Evolutionary conservation across 2,329 filamentous ascomycete genomes (phyloP).

Genomic region (Nannizziopsis barbatae): DNA sequence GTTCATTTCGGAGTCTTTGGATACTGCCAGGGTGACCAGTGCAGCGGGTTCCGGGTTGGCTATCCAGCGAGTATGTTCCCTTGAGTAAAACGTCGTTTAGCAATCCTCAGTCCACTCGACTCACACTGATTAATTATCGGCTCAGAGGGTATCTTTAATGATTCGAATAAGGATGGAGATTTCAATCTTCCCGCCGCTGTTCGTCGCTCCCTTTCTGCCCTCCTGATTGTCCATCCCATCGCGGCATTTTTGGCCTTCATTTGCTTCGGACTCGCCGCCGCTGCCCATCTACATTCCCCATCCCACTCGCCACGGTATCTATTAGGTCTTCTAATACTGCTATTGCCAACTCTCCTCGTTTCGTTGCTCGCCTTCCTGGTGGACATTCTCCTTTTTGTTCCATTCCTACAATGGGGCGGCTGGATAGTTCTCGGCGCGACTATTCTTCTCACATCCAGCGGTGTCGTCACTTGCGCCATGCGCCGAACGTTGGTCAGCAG

Average conservation of each 20-base stretch:
- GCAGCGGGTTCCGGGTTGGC: conserved; percentile 66
- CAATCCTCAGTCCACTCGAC: background rate
- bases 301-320: conserved; percentile 86
- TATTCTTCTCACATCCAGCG: conserved; percentile 68
- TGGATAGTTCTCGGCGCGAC: conserved; percentile 87
- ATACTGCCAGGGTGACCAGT: conserved; percentile 57
- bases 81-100: no score
- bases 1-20: conserved; percentile 89
- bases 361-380: conserved; percentile 81
- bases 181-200: conserved; percentile 55
- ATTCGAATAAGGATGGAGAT: conserved; percentile 36
- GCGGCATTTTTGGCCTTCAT: conserved; percentile 76
- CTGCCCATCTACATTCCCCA: conserved; percentile 75
- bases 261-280: conserved; percentile 66
- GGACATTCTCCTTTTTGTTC: conserved; percentile 88
- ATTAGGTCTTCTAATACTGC: conserved; percentile 71
- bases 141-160: conserved; percentile 40
- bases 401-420: conserved; percentile 85
- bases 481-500: conserved; percentile 79
- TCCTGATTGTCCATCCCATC: conserved; percentile 85
- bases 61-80: conserved; percentile 64
- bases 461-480: conserved; percentile 87
- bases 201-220: conserved; percentile 63
- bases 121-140: background rate
- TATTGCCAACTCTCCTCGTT: conserved; percentile 71